phyloP scores from a whole-genome alignment of 2,329 filamentous ascomycete genomes.

The Botryotinia calthae region DNA sequence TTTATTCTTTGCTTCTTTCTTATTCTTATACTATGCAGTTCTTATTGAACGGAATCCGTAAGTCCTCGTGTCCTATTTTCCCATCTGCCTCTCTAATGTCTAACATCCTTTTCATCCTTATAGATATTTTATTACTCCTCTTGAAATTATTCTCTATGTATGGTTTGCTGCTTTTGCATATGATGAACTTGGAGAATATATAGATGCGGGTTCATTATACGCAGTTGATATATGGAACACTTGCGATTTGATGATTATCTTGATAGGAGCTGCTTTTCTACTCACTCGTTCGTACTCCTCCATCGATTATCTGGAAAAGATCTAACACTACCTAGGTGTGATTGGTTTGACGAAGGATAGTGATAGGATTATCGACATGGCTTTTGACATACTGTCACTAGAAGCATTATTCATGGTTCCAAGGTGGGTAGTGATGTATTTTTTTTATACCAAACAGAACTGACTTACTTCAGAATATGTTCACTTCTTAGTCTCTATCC shows the following conservation, averaged over 20 bases:
- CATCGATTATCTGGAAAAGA: background rate
- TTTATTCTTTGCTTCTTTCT: conserved; percentile 72
- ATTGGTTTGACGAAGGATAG: conserved; percentile 63
- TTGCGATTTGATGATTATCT: conserved; percentile 71
- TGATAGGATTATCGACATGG: conserved; percentile 65
- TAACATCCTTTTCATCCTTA: background rate
- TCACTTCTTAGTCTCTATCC: conserved; percentile 83
- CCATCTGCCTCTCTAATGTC: background rate
- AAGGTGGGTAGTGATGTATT: conserved; percentile 42
- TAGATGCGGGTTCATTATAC: conserved; percentile 85
- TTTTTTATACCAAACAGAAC: background rate
- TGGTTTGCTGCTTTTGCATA: conserved; percentile 88
- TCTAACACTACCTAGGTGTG: conserved; percentile 49
- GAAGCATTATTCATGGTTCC: conserved; percentile 90
- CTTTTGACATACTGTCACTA: conserved; percentile 85
- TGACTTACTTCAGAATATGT: conserved; percentile 59
- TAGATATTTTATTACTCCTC: conserved; percentile 57
- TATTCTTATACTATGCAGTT: conserved; percentile 83
- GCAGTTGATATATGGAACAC: conserved; percentile 79
- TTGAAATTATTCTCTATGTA: conserved; percentile 74
- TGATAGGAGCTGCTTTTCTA: conserved; percentile 69
- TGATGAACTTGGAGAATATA: conserved; percentile 80
- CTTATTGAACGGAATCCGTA: conserved; percentile 67
- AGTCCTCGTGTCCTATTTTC: conserved; percentile 19
- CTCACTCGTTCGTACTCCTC: conserved; percentile 58